Conservation (phyloP, 129 eudicot species). For the Apium graveolens region DNA sequence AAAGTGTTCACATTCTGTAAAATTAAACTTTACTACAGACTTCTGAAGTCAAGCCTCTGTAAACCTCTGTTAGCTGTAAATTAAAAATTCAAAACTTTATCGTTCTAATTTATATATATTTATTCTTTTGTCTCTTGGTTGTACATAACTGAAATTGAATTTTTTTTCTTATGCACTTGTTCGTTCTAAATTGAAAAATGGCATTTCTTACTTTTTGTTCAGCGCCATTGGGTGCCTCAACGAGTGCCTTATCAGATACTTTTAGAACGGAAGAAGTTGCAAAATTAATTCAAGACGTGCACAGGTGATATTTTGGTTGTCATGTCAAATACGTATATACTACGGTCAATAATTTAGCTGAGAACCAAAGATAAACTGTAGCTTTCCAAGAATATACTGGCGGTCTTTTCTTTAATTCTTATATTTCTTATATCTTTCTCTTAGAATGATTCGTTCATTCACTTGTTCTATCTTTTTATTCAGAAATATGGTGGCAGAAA, state of each 20-base stretch:
- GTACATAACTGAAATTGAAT: no score
- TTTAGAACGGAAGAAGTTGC: neutral
- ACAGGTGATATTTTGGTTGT: neutral
- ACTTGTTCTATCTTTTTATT: neutral
- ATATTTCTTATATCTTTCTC: neutral
- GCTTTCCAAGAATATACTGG: neutral
- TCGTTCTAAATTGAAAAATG: no score
- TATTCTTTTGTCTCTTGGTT: no score
- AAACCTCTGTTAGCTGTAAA: no score
- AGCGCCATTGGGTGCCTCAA: neutral
- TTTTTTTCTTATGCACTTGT: neutral
- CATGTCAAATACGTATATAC: no score
- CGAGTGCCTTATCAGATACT: neutral
- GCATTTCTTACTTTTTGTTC: neutral
- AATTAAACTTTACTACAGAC: no score
- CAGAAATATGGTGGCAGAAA: neutral
- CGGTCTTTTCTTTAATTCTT: neutral
- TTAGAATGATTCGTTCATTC: neutral
- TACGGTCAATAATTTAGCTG: neutral
- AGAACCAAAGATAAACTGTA: neutral
- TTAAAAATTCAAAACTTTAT: no score
- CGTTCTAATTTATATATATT: no score
- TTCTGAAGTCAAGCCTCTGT: no score
- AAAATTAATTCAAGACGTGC: neutral
- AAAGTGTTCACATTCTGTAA: neutral